A percentile compares a stretch with the other conserved stretches of the same genome.
Evolutionary conservation across 1,284 basidiomycete genomes (phyloP).

Genomic region (Ceratobasidium sp.): DNA sequence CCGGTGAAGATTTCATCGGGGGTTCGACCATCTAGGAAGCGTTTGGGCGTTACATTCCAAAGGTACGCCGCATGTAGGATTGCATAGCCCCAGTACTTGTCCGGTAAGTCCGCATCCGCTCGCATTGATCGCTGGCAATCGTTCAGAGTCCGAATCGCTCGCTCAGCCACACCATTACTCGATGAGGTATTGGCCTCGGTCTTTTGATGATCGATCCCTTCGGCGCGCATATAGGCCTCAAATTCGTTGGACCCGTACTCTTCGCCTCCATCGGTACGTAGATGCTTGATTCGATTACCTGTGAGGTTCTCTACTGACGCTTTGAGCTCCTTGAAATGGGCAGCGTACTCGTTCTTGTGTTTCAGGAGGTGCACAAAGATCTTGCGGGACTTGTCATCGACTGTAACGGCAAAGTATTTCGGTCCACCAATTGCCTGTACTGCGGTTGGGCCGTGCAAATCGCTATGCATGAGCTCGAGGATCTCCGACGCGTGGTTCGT

Average conservation of each 20-base stretch:
- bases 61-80: slow-evolving; percentile 22
- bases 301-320: slow-evolving; percentile 51
- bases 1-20: slow-evolving; percentile 29
- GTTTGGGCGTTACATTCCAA: slow-evolving; percentile 25
- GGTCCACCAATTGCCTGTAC: background rate
- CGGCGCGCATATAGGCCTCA: slow-evolving; percentile 39
- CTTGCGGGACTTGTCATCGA: slow-evolving; percentile 28
- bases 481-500: slow-evolving; percentile 37
- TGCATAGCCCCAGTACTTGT: slow-evolving; percentile 30
- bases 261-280: slow-evolving; percentile 53
- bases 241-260: slow-evolving; percentile 50
- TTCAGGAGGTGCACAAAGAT: slow-evolving; percentile 12
- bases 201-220: slow-evolving; percentile 52
- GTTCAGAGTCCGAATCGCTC: slow-evolving; percentile 29
- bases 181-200: slow-evolving; percentile 39
- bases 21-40: slow-evolving; percentile 7
- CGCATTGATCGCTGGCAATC: slow-evolving; percentile 18
- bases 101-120: slow-evolving; percentile 14
- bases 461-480: slow-evolving; percentile 57
- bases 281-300: slow-evolving; percentile 45
- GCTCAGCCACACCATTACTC: slow-evolving; percentile 26
- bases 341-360: background rate
- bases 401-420: slow-evolving; percentile 9
- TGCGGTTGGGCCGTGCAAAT: slow-evolving; percentile 7
- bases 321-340: slow-evolving; percentile 56